Base-by-base conservation (phyloP, 2,329 filamentous ascomycete species). In the Trichoderma sp. region DNA sequence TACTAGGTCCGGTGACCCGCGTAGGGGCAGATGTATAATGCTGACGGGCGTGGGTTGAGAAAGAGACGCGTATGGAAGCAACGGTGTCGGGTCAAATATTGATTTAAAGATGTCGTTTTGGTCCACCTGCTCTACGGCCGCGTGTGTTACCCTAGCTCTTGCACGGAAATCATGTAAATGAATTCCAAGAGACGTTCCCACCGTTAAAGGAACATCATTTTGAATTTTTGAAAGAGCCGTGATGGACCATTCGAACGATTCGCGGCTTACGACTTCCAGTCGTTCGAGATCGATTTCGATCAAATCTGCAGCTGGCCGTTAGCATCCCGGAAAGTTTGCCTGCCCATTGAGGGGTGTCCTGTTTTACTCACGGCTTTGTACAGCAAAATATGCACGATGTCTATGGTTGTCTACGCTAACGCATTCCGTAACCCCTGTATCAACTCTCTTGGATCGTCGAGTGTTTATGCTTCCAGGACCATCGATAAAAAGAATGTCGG, bases 251-350 rank as follows among this genome's bases (percentile, higher is more conserved):
- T 94, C 92, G 76, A 93, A 98, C 4, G 86, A 87, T 71, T 92
- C 88, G 70, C 90, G 87, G 26, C 90, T 91, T 6, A 94, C 84
- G 3, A 94, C 84, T 67, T 89, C 86, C 12, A 97, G 82, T 0
- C 91, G 93, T 73, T 88, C 85, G 61, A 98, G 85, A 79, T 98
- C 94, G 26, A 98, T 88, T 78, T 97, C 93, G 67, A 94, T 90
- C 5, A 98, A 86, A 51, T 89, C 82, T 83, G 62, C 6, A 30
- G 56, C 14, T 39, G 15, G 6, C 34, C 39, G 66, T 69, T n/a
- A 69, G 66, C 21, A 69, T 21, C 36, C 36, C 34, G 28, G 7
- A 30, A 34, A 3, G 21, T 7, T 47, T 47, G 56, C 36, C 30
- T 34, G 26, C n/a, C 21, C 6, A 21, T 47, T 18, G 36, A 26